phyloP scores from a whole-genome alignment of 805 yeast genomes.

The Monosporozyma solicola region DNA sequence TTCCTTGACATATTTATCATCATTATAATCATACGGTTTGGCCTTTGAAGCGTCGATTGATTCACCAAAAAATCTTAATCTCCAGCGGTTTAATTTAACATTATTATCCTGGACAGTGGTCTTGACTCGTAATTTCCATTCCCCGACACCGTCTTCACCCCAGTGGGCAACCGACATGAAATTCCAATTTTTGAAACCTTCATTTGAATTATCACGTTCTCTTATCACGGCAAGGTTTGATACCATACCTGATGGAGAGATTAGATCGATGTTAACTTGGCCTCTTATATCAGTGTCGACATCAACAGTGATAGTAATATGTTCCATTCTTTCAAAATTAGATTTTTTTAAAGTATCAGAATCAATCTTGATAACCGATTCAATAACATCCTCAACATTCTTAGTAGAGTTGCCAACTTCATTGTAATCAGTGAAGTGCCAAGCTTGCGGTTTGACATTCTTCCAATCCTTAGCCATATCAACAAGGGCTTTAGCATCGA shows the following conservation, averaged over 20 bases:
- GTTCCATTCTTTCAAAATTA: conserved; percentile 71
- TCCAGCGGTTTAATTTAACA: conserved; percentile 55
- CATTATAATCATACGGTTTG: conserved; percentile 27
- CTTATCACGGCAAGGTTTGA: conserved; percentile 71
- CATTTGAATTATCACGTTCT: conserved; percentile 41
- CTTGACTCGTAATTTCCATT: conserved; percentile 68
- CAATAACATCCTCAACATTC: conserved; percentile 19
- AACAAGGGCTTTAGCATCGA: conserved; percentile 74
- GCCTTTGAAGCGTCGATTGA: conserved; percentile 56
- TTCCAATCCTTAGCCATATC: conserved; percentile 65
- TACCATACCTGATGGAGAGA: conserved; percentile 65
- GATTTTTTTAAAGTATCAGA: conserved; percentile 41
- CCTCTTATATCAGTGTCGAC: conserved; percentile 64
- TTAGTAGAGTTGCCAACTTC: conserved; percentile 27
- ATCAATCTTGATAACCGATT: conserved; percentile 38
- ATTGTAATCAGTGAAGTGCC: conserved; percentile 48
- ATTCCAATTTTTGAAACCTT: conserved; percentile 75
- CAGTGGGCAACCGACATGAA: conserved; percentile 98
- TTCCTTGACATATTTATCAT: neutral
- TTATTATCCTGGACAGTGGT: conserved; percentile 33
- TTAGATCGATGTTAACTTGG: conserved; percentile 49
- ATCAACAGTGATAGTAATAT: conserved; percentile 72
- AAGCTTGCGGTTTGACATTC: conserved; percentile 85
- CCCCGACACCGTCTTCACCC: conserved; percentile 89
- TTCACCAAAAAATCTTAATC: conserved; percentile 75